phyloP scores from a whole-genome alignment of 148 eudicot species.

The Vaccinium vitisidaea region DNA sequence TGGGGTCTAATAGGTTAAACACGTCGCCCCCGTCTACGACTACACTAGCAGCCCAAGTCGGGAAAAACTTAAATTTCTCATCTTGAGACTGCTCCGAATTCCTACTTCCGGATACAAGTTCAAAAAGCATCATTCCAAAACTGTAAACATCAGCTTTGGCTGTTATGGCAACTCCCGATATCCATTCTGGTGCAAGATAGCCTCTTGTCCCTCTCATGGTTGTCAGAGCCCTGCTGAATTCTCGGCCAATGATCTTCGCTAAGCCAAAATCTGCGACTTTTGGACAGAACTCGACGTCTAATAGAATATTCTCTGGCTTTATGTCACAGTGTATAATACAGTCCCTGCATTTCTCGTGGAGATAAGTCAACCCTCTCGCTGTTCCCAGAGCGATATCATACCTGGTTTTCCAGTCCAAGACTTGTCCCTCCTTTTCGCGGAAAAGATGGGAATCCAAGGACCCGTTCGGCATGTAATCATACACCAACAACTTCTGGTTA shows the following conservation, averaged over 20 bases:
- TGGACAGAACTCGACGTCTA: slow-evolving; percentile 44
- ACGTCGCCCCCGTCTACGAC: slow-evolving; percentile 43
- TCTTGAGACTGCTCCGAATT: slow-evolving; percentile 42
- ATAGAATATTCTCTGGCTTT: slow-evolving; percentile 64
- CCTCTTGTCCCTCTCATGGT: slow-evolving; percentile 72
- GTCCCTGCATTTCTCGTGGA: no score
- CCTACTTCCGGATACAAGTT: slow-evolving; percentile 51
- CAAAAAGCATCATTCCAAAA: slow-evolving; percentile 66
- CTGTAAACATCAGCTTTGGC: slow-evolving; percentile 62
- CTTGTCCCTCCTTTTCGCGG: no score
- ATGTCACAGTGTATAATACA: slow-evolving; percentile 54
- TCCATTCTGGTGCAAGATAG: slow-evolving; percentile 73
- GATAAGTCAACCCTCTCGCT: no score
- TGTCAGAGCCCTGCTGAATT: slow-evolving; percentile 61
- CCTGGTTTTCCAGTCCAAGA: no score
- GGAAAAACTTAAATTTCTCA: slow-evolving; percentile 45
- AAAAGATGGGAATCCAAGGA: no score
- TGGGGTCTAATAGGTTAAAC: slow-evolving; percentile 45
- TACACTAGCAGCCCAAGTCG: slow-evolving; percentile 46
- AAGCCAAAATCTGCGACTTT: slow-evolving; percentile 69
- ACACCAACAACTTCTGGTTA: slow-evolving; percentile 46
- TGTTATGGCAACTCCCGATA: slow-evolving; percentile 34
- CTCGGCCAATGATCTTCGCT: slow-evolving; percentile 65
- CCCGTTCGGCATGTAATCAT: slow-evolving; percentile 14
- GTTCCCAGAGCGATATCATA: no score